Conservation (phyloP, 345 rosid genomes). For the Citrus inodora region DNA sequence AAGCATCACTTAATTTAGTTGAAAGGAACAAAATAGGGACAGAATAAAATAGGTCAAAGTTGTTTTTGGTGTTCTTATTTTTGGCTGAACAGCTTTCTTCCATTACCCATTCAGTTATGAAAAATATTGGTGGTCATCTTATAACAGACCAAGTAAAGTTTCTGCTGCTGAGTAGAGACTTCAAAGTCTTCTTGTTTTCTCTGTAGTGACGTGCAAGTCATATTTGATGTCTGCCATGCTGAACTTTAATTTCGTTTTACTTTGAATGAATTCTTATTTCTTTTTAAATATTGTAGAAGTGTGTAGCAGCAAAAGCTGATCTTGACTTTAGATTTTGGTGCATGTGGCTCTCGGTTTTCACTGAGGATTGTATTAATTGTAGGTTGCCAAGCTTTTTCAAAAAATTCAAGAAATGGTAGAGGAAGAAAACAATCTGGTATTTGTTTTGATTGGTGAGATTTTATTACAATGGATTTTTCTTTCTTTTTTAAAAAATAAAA, state of each 20-base stretch:
- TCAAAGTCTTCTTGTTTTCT: conserved; percentile 2
- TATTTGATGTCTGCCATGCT: not conserved
- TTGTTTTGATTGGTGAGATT: conserved; percentile 96
- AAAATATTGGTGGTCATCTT: not conserved
- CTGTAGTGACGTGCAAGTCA: not conserved
- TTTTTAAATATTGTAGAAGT: not conserved
- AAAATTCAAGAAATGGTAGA: conserved; percentile 99
- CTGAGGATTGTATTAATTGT: conserved; percentile 14
- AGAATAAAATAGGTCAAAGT: too few species aligned
- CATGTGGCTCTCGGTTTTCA: conserved; percentile 2
- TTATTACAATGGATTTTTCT: not conserved
- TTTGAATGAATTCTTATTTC: not conserved
- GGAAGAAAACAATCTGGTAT: conserved; percentile 95
- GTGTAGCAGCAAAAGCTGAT: not conserved
- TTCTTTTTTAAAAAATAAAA: not conserved
- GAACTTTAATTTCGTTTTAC: not conserved
- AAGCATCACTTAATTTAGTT: not conserved
- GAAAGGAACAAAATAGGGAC: not conserved
- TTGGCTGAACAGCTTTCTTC: not conserved
- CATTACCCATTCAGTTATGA: not conserved
- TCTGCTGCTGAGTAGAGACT: not conserved
- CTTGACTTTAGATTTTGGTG: not conserved
- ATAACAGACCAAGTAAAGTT: not conserved
- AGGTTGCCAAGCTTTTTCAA: conserved; percentile 98
- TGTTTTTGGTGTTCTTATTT: not conserved